Evolutionary conservation across 1,284 basidiomycete genomes (phyloP), one percentile per base, ranked within the genome.

Genomic region (Ustilago tritici): DNA sequence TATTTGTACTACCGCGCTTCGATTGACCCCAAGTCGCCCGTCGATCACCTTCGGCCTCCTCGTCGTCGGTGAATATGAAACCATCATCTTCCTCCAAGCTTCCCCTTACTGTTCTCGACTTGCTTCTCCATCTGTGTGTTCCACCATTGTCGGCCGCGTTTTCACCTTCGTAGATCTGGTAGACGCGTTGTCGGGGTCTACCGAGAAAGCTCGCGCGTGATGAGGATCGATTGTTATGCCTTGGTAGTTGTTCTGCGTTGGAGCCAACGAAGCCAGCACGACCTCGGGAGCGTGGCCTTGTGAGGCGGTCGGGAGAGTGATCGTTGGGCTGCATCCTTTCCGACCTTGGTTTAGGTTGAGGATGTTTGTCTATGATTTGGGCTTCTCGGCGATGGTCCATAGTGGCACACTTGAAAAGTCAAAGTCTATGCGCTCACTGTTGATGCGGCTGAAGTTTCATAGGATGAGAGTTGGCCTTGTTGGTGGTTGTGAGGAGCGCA

Each of bases 161-260:
- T 4, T 41, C 28, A 4, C 52, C 56, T 9, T 63, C 40, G 35
- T 71, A 71, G 62, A 68, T 70, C 50, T 76, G 69, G 34, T 76
- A 76, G 36, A 71, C 59, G 11, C 74, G 68, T 31, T 69, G 69
- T 8, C 74, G 74, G 10, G 74, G 63, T 50, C 74, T 54, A 38
- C 74, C 74, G 1, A 76, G 55, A 49, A 76, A 76, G 47, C 74
- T 76, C 2, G 74, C 74, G 43, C 74, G 58, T 11, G 74, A 72
- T 0, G 65, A 64, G 5, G 74, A 76, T n/a, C 69, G 62, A 46
- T 63, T 71, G 61, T 1, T 50, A 35, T 65, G 61, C 9, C 70
- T 43, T 0, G 65, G 49, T 6, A 58, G 28, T 12, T 65, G 65
- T 15, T 60, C 56, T 3, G 70, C n/a, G 15, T 34, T 57, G 28